These are phyloP conservation scores for Jacaranda mimosifolia DNA, from an alignment of 257 asterid genomes.

Conservation along the genomic window DNA sequence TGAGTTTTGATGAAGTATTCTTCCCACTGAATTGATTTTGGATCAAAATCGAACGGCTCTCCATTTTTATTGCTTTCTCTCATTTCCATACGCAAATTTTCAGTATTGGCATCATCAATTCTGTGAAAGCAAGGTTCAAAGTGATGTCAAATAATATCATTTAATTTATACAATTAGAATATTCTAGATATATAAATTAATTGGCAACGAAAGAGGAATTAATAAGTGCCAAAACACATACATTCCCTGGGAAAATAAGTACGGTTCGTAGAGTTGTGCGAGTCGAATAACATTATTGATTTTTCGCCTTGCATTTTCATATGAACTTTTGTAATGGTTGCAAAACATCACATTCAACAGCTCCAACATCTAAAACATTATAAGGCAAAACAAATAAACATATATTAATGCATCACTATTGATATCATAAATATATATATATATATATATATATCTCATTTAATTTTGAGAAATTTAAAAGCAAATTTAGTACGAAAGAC, in stretches of 20 bases:
- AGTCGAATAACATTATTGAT: not conserved
- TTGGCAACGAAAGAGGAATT: not conserved
- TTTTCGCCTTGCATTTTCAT: conserved; percentile 2
- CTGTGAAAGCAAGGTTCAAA: not conserved
- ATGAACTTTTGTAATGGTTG: not conserved
- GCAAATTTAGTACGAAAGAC: not conserved
- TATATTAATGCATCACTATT: no score
- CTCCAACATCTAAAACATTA: conserved; percentile 27
- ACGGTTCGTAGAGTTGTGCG: conserved; percentile 33
- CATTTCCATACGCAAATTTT: conserved; percentile 2
- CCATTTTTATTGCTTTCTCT: not conserved
- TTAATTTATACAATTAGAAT: no score
- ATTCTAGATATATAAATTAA: not conserved
- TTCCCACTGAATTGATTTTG: conserved; percentile 35
- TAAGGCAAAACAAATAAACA: not conserved
- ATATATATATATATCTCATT: not conserved
- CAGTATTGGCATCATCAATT: conserved; percentile 35
- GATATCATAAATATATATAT: not conserved
- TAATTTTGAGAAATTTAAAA: not conserved
- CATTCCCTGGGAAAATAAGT: conserved; percentile 27
- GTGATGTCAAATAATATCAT: not conserved
- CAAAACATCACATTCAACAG: conserved; percentile 24
- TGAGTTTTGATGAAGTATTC: conserved; percentile 32
- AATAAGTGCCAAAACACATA: not conserved
- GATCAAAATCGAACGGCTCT: conserved; percentile 33